phyloP scores from a whole-genome alignment of 805 yeast species.

The Hanseniaspora jakobsenii region DNA sequence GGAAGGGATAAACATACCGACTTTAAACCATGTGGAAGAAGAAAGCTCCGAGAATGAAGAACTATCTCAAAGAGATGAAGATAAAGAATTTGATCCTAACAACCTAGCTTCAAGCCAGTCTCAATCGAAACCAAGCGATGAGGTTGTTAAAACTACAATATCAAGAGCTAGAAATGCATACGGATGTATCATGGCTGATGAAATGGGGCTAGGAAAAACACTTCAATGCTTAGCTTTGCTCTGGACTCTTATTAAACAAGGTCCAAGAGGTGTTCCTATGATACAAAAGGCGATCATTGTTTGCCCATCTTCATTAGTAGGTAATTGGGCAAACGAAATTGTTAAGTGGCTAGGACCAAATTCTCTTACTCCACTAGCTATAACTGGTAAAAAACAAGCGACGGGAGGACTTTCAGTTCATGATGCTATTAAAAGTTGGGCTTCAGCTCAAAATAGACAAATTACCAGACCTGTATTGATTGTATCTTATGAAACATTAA shows the following conservation, averaged over 20 bases:
- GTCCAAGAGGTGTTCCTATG: conserved; percentile 69
- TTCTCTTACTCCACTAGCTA: conserved; percentile 74
- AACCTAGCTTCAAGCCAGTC: neutral
- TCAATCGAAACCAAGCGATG: neutral
- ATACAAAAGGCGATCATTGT: conserved; percentile 86
- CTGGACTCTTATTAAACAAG: conserved; percentile 86
- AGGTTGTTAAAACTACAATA: neutral
- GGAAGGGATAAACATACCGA: conserved; percentile 3
- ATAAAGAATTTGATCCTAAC: neutral
- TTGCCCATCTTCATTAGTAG: conserved; percentile 86
- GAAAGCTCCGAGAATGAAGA: conserved; percentile 10
- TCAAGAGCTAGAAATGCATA: conserved; percentile 37
- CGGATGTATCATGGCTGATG: conserved; percentile 98
- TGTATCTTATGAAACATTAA: conserved; percentile 83
- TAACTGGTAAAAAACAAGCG: conserved; percentile 65
- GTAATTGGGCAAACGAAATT: conserved; percentile 95
- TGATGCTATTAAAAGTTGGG: conserved; percentile 67
- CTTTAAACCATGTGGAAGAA: neutral
- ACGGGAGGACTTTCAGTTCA: conserved; percentile 60
- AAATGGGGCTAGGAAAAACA: conserved; percentile 90
- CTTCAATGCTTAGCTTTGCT: conserved; percentile 75
- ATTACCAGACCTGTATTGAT: conserved; percentile 88
- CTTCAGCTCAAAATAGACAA: conserved; percentile 72
- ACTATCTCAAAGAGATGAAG: neutral
- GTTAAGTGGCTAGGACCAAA: conserved; percentile 92